A percentile compares a stretch with the other conserved stretches of the same genome.
Evolutionary conservation across 306 rosid species (phyloP).

Genomic region (Cucumis cinereus): DNA sequence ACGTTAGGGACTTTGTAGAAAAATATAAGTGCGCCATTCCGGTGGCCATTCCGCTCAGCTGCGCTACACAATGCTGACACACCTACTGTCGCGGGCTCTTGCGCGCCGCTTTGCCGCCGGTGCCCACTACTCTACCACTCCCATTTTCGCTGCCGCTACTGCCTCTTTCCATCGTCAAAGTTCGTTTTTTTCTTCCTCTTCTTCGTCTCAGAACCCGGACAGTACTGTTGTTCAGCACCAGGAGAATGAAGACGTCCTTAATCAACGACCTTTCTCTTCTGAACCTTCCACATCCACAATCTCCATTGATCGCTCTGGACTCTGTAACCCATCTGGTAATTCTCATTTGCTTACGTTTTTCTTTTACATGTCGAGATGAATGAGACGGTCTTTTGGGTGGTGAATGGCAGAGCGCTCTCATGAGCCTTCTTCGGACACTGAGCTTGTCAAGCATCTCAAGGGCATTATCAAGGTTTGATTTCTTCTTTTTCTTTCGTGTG

Average conservation of each 20-base stretch:
- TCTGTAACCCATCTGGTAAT: conserved; percentile 27
- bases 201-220: conserved; percentile 19
- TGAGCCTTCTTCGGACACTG: conserved; percentile 30
- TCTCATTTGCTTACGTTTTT: conserved; percentile 4
- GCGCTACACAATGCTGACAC: conserved; percentile 29
- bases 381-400: not conserved
- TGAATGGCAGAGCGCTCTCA: conserved; percentile 33
- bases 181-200: conserved; percentile 13
- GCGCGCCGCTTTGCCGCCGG: conserved; percentile 7
- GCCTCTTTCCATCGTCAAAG: not conserved
- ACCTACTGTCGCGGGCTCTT: conserved; percentile 16
- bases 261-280: conserved; percentile 10
- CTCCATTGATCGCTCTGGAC: conserved; percentile 38
- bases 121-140: conserved; percentile 1
- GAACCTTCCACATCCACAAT: conserved; percentile 23
- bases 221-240: conserved; percentile 17
- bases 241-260: conserved; percentile 1
- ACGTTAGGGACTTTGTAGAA: not conserved
- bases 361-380: not conserved
- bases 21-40: not conserved
- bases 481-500: not conserved
- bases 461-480: conserved; percentile 31
- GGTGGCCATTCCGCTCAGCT: not conserved
- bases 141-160: not conserved
- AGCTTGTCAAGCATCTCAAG: conserved; percentile 48